phyloP scores from a whole-genome alignment of 768 basidiomycete genomes.

The Gymnopilus junonius region DNA sequence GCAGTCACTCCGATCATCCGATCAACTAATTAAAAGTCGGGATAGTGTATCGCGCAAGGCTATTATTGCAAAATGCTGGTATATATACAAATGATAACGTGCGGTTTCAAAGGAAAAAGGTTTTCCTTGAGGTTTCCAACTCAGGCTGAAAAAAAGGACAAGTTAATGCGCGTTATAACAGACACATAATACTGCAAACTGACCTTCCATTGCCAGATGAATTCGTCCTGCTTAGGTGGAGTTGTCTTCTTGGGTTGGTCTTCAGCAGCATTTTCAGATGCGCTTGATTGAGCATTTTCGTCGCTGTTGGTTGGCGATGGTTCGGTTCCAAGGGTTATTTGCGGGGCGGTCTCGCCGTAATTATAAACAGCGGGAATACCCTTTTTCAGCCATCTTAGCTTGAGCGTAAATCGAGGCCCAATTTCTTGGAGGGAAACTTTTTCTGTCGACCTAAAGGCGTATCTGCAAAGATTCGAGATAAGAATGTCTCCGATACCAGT shows the following conservation, averaged over 20 bases:
- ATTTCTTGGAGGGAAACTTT: constrained; percentile 96
- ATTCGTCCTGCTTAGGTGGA: constrained; percentile 76
- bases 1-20: no score
- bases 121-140: constrained; percentile 86
- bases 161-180: background rate
- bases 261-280: constrained; percentile 23
- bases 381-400: constrained; percentile 86
- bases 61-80: no score
- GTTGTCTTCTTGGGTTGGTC: constrained; percentile 37
- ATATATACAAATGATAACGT: background rate
- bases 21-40: no score
- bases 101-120: constrained; percentile 76
- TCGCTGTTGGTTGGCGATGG: constrained; percentile 31
- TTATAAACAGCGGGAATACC: constrained; percentile 83
- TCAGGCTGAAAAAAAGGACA: constrained; percentile 68
- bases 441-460: constrained; percentile 90
- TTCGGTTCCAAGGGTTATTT: constrained; percentile 54
- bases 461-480: constrained; percentile 49
- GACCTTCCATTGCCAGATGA: constrained; percentile 92
- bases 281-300: constrained; percentile 32
- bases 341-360: constrained; percentile 63
- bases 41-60: no score
- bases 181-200: constrained; percentile 24
- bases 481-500: constrained; percentile 3
- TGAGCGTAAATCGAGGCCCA: constrained; percentile 95